Evolutionary conservation across 2,329 filamentous ascomycete species (phyloP).

Genomic region (Myriosclerotinia duriaeana): DNA sequence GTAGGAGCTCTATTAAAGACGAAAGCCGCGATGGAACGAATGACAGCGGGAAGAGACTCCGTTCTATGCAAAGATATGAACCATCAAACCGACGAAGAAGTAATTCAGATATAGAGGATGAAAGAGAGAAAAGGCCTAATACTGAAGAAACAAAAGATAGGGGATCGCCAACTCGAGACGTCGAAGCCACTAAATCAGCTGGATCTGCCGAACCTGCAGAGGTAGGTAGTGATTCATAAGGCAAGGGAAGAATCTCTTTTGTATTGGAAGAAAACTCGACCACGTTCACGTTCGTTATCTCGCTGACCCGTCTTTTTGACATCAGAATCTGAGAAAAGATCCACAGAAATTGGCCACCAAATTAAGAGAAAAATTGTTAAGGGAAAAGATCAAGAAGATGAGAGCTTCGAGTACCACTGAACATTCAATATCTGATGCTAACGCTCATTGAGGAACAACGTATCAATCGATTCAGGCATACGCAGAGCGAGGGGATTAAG

Average conservation of each 20-base stretch:
- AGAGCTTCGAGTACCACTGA: conserved; percentile 48
- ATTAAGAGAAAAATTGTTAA: conserved; percentile 52
- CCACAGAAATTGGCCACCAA: conserved; percentile 48
- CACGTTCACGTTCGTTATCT: conserved; percentile 27
- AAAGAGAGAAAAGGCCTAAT: conserved; percentile 58
- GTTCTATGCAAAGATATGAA: conserved; percentile 42
- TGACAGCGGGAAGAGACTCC: conserved; percentile 39
- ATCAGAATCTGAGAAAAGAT: conserved; percentile 40
- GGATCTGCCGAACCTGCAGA: conserved; percentile 40
- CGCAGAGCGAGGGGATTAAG: not conserved
- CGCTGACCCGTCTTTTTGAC: conserved; percentile 42
- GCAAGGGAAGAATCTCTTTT: conserved; percentile 30
- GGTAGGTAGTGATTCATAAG: conserved; percentile 46
- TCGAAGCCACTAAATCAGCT: conserved; percentile 31
- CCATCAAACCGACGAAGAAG: conserved; percentile 46
- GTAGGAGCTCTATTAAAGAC: conserved; percentile 30
- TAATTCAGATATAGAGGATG: conserved; percentile 48
- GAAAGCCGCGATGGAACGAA: conserved; percentile 35
- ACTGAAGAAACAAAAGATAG: conserved; percentile 50
- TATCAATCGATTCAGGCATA: conserved; percentile 15
- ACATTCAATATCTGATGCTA: conserved; percentile 48
- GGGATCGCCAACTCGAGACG: conserved; percentile 31
- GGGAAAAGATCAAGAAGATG: conserved; percentile 56
- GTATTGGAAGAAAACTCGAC: conserved; percentile 22
- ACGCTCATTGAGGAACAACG: conserved; percentile 44